phyloP scores from a whole-genome alignment of 2,329 filamentous ascomycete species.

The Aspergillus quadricinctus region DNA sequence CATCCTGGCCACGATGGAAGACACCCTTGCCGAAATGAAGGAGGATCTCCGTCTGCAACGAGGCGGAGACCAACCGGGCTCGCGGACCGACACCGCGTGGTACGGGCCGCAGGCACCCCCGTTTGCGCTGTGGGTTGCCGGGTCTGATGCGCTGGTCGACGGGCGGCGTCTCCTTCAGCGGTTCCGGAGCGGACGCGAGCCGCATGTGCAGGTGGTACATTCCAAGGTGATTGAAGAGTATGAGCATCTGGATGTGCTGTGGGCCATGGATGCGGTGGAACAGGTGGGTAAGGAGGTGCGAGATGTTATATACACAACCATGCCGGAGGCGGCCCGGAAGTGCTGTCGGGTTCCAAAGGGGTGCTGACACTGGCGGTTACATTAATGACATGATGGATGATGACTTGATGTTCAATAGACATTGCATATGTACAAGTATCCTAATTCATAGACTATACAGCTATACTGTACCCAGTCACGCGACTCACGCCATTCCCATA shows the following conservation, averaged over 20 bases:
- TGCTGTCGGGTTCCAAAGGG: slow-evolving; percentile 61
- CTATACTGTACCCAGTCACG: background rate
- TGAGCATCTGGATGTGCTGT: slow-evolving; percentile 91
- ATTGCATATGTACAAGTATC: background rate
- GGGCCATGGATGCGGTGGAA: slow-evolving; percentile 84
- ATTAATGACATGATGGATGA: slow-evolving; percentile 2
- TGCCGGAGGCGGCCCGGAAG: slow-evolving; percentile 51
- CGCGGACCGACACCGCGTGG: slow-evolving; percentile 59
- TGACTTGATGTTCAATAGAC: background rate
- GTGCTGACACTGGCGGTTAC: background rate
- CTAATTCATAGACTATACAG: background rate
- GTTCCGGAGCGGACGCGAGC: slow-evolving; percentile 73
- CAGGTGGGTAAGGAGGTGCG: slow-evolving; percentile 77
- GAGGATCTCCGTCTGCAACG: slow-evolving; percentile 29
- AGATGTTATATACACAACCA: slow-evolving; percentile 79
- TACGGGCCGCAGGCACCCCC: slow-evolving; percentile 76
- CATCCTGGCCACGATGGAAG: slow-evolving; percentile 74
- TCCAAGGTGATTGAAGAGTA: slow-evolving; percentile 79
- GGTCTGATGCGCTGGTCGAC: slow-evolving; percentile 79
- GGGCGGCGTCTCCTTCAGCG: slow-evolving; percentile 68
- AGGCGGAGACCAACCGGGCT: slow-evolving; percentile 7
- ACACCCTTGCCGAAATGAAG: slow-evolving; percentile 57
- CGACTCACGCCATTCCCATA: too few species aligned
- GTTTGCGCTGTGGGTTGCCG: slow-evolving; percentile 83
- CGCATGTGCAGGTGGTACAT: slow-evolving; percentile 75